These are phyloP conservation scores for Aspergillus quadrilineatus DNA, from an alignment of 2,329 filamentous ascomycete genomes.

Conservation along the genomic window DNA sequence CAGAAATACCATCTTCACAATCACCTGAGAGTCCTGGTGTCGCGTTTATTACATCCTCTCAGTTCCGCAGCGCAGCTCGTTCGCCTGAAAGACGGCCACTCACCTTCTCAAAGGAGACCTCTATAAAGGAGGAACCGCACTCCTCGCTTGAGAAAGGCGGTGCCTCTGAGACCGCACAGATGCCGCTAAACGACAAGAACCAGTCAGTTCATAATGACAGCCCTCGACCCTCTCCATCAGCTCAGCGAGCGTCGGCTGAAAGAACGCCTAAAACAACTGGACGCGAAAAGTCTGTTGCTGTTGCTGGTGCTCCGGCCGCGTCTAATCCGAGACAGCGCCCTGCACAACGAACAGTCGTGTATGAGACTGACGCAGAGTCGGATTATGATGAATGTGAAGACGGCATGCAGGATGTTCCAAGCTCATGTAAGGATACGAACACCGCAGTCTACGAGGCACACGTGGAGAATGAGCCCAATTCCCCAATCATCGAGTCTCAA, in stretches of 20 bases:
- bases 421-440: constrained; percentile 7
- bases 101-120: neutral
- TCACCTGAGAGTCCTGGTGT: constrained; percentile 44
- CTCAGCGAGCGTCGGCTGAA: neutral
- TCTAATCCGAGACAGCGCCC: neutral
- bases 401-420: constrained; percentile 17
- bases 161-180: constrained; percentile 6
- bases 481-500: constrained; percentile 29
- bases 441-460: neutral
- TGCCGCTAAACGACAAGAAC: neutral
- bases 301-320: neutral
- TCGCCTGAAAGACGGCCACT: constrained; percentile 27
- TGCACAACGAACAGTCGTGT: constrained; percentile 36
- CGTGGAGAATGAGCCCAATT: constrained; percentile 14
- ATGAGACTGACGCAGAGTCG: constrained; percentile 45
- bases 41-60: constrained; percentile 37
- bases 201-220: neutral
- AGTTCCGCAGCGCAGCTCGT: constrained; percentile 29
- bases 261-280: neutral
- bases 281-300: neutral
- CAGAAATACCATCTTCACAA: constrained; percentile 44
- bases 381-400: constrained; percentile 34
- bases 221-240: neutral
- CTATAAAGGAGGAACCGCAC: constrained; percentile 25
- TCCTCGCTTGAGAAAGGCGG: neutral